Evolutionary conservation across 192 early-diverging fungal genomes (phyloP).

Genomic region (Coemansia sp.): DNA sequence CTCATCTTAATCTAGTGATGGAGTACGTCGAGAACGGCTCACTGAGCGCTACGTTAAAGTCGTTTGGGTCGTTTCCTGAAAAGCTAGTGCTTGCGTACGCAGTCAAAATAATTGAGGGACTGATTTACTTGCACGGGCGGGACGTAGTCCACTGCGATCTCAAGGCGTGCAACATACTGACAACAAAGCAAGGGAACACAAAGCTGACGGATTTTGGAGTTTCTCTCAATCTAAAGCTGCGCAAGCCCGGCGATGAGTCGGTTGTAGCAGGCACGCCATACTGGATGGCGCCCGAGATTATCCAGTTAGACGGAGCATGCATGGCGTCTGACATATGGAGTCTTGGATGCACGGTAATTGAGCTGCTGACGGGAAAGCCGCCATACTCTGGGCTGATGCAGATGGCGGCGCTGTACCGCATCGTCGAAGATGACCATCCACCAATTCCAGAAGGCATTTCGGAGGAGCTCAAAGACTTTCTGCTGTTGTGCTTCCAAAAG

Average conservation of each 20-base stretch:
- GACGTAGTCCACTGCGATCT: constrained; percentile 92
- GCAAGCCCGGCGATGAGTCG: constrained; percentile 60
- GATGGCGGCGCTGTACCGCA: constrained; percentile 90
- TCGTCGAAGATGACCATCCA: constrained; percentile 87
- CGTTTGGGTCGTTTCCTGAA: constrained; percentile 89
- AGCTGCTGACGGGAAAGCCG: constrained; percentile 88
- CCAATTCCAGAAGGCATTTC: constrained; percentile 80
- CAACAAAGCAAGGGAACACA: constrained; percentile 92
- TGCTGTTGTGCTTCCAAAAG: constrained; percentile 82
- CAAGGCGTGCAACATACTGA: constrained; percentile 94
- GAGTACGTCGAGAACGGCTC: constrained; percentile 95
- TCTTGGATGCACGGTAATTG: constrained; percentile 90
- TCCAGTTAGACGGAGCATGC: constrained; percentile 84
- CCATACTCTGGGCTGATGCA: constrained; percentile 81
- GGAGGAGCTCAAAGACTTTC: constrained; percentile 72
- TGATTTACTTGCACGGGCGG: constrained; percentile 84
- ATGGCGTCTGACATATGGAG: constrained; percentile 93
- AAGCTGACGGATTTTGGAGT: constrained; percentile 98
- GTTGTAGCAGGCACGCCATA: constrained; percentile 81
- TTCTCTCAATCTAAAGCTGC: constrained; percentile 76
- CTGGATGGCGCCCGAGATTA: constrained; percentile 91
- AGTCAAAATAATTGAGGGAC: constrained; percentile 83
- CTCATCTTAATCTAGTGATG: constrained; percentile 77
- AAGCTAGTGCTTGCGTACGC: constrained; percentile 80
- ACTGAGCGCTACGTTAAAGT: constrained; percentile 73